phyloP scores from a whole-genome alignment of 352 stramenopile species.

The Phytophthora syringae region DNA sequence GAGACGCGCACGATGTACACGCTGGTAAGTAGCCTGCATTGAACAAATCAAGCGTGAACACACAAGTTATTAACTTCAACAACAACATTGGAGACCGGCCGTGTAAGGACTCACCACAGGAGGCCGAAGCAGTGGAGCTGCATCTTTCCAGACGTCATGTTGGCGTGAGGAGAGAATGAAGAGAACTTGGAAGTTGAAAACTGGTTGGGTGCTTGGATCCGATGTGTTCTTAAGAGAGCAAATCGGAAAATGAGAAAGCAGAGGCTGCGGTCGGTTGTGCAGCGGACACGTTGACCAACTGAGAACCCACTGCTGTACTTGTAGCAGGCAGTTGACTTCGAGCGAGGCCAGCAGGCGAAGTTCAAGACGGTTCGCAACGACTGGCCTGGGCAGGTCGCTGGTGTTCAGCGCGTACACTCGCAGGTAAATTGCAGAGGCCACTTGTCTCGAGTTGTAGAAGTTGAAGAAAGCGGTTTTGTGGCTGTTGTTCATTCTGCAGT shows the following conservation, averaged over 20 bases:
- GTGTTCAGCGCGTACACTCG: background rate
- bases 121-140: conserved; percentile 14
- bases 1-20: conserved; percentile 14
- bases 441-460: background rate
- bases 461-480: background rate
- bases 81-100: background rate
- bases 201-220: conserved; percentile 1
- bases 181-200: background rate
- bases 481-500: background rate
- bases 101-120: conserved; percentile 14
- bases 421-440: background rate
- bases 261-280: background rate
- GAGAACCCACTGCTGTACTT: background rate
- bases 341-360: too few species aligned
- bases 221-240: conserved; percentile 16
- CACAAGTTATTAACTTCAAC: background rate
- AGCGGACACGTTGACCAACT: background rate
- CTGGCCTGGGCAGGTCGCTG: too few species aligned
- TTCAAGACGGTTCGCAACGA: background rate
- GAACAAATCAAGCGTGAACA: background rate
- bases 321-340: background rate
- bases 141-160: conserved; percentile 19
- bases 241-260: conserved; percentile 16
- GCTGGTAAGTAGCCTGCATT: conserved; percentile 12
- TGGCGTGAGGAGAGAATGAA: background rate